Conservation (phyloP, 2,329 filamentous ascomycete genomes). For the Colletotrichum gloeosporioides region DNA sequence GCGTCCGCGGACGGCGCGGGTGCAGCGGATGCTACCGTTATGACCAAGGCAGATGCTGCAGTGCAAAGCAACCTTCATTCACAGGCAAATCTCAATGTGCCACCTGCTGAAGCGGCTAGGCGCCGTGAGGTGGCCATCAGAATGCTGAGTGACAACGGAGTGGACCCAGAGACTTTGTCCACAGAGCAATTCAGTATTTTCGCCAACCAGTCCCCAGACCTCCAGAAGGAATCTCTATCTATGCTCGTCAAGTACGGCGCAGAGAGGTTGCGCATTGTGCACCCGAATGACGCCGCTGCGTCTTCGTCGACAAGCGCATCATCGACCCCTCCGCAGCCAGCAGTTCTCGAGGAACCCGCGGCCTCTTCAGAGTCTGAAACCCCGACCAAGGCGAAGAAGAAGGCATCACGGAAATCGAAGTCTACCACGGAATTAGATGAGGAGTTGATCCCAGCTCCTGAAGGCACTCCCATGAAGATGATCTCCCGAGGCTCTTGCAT, state of each 20-base stretch:
- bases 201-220: conserved; percentile 61
- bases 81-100: conserved; percentile 27
- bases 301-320: conserved; percentile 30
- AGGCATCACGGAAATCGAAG: conserved; percentile 17
- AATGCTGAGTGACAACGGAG: conserved; percentile 49
- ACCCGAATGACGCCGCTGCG: conserved; percentile 44
- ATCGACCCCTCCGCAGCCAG: conserved; percentile 25
- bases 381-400: conserved; percentile 14
- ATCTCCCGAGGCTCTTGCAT: conserved; percentile 39
- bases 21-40: neutral
- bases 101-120: conserved; percentile 54
- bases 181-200: conserved; percentile 64
- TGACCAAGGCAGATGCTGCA: conserved; percentile 13
- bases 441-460: neutral
- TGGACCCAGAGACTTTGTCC: conserved; percentile 59
- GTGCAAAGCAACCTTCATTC: conserved; percentile 22
- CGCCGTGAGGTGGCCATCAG: conserved; percentile 53
- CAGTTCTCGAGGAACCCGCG: conserved; percentile 7
- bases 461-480: conserved; percentile 1
- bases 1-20: neutral
- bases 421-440: neutral
- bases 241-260: conserved; percentile 65
- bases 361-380: conserved; percentile 13
- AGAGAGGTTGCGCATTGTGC: conserved; percentile 61
- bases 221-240: conserved; percentile 59